Evolutionary conservation across 257 asterid genomes (phyloP).

Genomic region (Nyctanthes arbortristis): DNA sequence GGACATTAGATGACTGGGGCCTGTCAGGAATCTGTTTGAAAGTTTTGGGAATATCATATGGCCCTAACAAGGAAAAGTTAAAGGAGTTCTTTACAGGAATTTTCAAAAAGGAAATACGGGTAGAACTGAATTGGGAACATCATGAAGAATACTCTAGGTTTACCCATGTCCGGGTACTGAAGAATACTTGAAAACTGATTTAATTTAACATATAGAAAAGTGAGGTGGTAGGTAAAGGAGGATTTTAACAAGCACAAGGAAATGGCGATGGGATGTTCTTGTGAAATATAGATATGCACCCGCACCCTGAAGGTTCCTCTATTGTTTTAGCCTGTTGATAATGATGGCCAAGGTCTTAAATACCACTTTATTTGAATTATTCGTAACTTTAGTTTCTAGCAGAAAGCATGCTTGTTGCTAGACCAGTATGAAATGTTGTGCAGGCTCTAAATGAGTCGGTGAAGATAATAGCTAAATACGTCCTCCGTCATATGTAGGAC

Average conservation of each 20-base stretch:
- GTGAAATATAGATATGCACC: no score
- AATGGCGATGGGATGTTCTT: no score
- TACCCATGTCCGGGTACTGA: constrained; percentile 12
- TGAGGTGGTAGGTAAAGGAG: not conserved
- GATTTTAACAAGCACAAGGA: constrained; percentile 12
- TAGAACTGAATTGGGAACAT: not conserved
- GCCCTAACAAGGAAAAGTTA: constrained; percentile 6
- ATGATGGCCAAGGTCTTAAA: constrained; percentile 2
- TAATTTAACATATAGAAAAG: constrained; percentile 5
- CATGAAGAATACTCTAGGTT: constrained; percentile 7
- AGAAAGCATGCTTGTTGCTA: constrained; percentile 3
- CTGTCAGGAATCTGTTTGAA: not conserved
- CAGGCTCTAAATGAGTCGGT: not conserved
- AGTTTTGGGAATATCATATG: not conserved
- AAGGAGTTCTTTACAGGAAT: not conserved
- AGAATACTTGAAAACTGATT: constrained; percentile 2
- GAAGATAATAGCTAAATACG: not conserved
- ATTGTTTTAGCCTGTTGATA: constrained; percentile 4
- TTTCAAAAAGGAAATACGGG: not conserved
- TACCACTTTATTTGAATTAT: constrained; percentile 5
- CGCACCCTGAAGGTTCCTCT: no score
- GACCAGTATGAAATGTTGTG: not conserved
- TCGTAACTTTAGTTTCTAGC: constrained; percentile 16
- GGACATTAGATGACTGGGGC: not conserved
- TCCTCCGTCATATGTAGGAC: no score